Base-by-base conservation (phyloP, 116 monocot genomes). In the Zostera marina region DNA sequence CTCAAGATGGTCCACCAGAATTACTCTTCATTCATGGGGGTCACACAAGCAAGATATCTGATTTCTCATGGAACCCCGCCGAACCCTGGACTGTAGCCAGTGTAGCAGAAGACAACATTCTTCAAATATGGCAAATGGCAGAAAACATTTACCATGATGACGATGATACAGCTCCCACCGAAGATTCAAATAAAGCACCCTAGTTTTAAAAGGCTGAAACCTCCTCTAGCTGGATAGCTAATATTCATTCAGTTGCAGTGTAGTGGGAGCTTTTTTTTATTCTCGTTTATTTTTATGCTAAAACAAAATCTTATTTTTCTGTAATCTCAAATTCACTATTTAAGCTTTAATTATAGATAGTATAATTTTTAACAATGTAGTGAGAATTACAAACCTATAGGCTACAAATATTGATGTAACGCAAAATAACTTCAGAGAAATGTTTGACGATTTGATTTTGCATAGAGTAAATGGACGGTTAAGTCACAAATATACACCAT, bases 101-200 rank as follows among this genome's bases (percentile, higher is more conserved):
- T 23, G 96, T 96, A 7, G 96, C 96, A 8, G 85, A 85, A 59
- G 85, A 96, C 42, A 96, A 88, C 76, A 96, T 96, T 51, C 89
- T 96, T 44, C 96, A 96, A 67, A 82, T 96, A 57, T 96, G 96
- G 96, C 89, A 96, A 68, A 89, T 96, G 89, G 96, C 96, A 0
- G 89, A 96, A 66, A 96, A 83, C 69, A 96, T 96, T 47, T 89
- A 85, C 66, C 85, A 85, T 15, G 88, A 94, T 47, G 85, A 82
- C 10, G 77, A 81, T 44, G 81, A 77, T 47, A 19, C 43, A 0
- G 14, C 41, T 21, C 47, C 61, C 5, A 11, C 12, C 9, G 59
- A 52, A 11, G 68, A 68, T 12, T 52, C 68, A 32, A 32, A 32
- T 32, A 32, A 32, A 32, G 32, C 32, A 32, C 32, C 32, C 32